These are phyloP conservation scores for Cyberlindnera bimundalis DNA, from an alignment of 805 yeast genomes.

Conservation along the genomic window DNA sequence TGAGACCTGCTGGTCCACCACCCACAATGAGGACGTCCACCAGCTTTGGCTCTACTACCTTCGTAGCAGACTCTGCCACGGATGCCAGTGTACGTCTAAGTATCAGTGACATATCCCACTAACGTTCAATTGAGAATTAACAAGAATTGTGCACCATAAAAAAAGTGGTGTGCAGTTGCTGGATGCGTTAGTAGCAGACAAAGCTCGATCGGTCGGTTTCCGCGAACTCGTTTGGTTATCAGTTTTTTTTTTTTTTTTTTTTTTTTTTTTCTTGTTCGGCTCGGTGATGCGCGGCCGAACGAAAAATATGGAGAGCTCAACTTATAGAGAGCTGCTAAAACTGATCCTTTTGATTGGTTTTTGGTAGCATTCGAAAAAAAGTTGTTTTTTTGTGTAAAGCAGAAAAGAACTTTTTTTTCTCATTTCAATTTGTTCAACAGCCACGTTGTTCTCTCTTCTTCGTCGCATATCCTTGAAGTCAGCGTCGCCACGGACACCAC, in stretches of 20 bases:
- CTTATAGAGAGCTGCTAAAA: too few species aligned
- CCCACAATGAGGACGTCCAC: conserved; percentile 86
- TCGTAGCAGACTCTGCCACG: conserved; percentile 5
- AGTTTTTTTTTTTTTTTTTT: not conserved
- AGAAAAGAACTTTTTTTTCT: too few species aligned
- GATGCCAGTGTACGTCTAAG: conserved; percentile 25
- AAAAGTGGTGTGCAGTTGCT: not conserved
- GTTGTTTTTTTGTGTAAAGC: too few species aligned
- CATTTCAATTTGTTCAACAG: too few species aligned
- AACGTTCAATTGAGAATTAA: too few species aligned
- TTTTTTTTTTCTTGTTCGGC: not conserved
- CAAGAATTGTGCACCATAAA: not conserved
- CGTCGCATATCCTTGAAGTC: not conserved
- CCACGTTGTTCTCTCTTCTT: not conserved
- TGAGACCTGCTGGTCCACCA: conserved; percentile 96
- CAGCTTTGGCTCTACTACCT: conserved; percentile 17
- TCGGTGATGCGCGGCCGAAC: too few species aligned
- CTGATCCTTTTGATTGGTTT: too few species aligned
- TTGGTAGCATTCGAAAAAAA: too few species aligned
- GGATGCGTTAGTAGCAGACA: not conserved
- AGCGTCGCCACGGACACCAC: not conserved
- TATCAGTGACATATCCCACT: too few species aligned
- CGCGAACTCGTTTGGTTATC: conserved; percentile 1
- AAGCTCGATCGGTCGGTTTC: too few species aligned
- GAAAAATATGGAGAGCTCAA: too few species aligned